Conservation (phyloP, 805 yeast genomes). For the Spathaspora sp. region DNA sequence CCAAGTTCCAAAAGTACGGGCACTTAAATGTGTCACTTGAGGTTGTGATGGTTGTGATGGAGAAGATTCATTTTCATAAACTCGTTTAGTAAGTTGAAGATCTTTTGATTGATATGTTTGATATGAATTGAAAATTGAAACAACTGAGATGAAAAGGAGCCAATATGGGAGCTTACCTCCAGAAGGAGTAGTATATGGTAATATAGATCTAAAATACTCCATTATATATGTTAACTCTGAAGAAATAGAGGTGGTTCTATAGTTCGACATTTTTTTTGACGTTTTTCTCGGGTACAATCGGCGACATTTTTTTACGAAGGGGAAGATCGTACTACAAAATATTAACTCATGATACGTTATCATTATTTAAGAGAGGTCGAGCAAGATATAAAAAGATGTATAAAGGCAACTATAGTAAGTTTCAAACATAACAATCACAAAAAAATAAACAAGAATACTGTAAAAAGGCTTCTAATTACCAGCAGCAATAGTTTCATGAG, state of each 20-base stretch:
- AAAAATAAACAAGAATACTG: neutral
- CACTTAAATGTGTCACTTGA: slow-evolving; percentile 57
- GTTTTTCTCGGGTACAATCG: neutral
- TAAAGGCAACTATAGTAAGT: neutral
- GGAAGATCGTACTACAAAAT: neutral
- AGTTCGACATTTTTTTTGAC: neutral
- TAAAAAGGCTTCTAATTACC: neutral
- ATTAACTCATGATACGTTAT: neutral
- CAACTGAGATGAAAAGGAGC: slow-evolving; percentile 62
- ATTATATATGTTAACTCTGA: slow-evolving; percentile 6
- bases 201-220: slow-evolving; percentile 12
- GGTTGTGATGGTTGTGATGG: slow-evolving; percentile 17
- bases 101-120: slow-evolving; percentile 78
- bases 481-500: neutral
- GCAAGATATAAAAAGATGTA: neutral
- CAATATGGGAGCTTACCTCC: slow-evolving; percentile 35
- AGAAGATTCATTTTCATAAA: slow-evolving; percentile 54
- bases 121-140: slow-evolving; percentile 85
- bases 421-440: neutral
- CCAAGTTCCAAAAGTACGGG: slow-evolving; percentile 99
- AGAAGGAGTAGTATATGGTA: slow-evolving; percentile 15
- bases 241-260: neutral
- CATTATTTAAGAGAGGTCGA: neutral
- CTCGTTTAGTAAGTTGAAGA: slow-evolving; percentile 69
- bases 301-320: neutral